Conservation (phyloP, 148 eudicot genomes). For the Euryodendron excelsum region DNA sequence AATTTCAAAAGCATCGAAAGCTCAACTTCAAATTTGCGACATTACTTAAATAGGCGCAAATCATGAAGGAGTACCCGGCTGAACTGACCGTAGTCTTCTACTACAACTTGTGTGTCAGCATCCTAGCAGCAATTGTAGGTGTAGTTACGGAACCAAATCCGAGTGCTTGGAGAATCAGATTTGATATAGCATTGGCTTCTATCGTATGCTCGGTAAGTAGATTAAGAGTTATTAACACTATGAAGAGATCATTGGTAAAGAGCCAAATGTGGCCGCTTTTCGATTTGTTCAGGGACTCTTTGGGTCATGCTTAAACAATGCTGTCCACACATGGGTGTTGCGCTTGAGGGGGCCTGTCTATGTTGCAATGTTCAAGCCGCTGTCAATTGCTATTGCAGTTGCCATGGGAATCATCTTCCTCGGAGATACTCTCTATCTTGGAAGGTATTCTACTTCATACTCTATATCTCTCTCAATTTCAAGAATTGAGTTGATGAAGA, state of each 20-base stretch:
- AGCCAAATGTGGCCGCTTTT: too few species aligned
- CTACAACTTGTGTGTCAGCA: slow-evolving; percentile 40
- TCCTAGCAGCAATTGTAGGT: slow-evolving; percentile 44
- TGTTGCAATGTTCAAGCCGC: slow-evolving; percentile 79
- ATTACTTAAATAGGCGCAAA: slow-evolving; percentile 44
- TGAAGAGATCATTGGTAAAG: not conserved
- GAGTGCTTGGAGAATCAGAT: slow-evolving; percentile 47
- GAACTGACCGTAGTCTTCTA: slow-evolving; percentile 59
- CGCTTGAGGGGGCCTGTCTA: slow-evolving; percentile 69
- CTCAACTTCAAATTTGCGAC: slow-evolving; percentile 8
- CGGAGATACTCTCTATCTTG: slow-evolving; percentile 62
- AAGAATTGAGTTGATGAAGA: too few species aligned
- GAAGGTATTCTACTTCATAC: too few species aligned
- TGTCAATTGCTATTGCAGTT: slow-evolving; percentile 74
- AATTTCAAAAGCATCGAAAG: not conserved
- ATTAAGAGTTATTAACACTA: not conserved
- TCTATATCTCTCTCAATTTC: too few species aligned
- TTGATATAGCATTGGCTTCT: slow-evolving; percentile 51
- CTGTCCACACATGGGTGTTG: slow-evolving; percentile 55
- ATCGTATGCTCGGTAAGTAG: slow-evolving; percentile 53
- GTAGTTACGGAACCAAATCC: slow-evolving; percentile 33
- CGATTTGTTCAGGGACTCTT: slow-evolving; percentile 34
- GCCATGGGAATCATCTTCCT: slow-evolving; percentile 69
- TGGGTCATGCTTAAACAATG: slow-evolving; percentile 40
- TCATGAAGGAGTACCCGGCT: slow-evolving; percentile 63